These are phyloP conservation scores for Sarocladium strictum DNA, from an alignment of 2,329 filamentous ascomycete genomes.

Conservation along the genomic window DNA sequence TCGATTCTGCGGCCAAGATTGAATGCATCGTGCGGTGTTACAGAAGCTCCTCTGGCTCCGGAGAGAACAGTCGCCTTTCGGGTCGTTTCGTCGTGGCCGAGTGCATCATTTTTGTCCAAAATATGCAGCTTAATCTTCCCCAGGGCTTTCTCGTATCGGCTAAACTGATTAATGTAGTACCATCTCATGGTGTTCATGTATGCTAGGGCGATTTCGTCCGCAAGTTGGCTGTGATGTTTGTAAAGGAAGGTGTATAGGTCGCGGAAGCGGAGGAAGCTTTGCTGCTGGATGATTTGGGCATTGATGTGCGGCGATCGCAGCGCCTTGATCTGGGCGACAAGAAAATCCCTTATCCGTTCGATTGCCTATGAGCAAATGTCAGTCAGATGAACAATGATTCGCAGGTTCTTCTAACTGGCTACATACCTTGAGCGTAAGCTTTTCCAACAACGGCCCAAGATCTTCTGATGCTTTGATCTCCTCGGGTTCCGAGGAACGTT, in stretches of 20 bases:
- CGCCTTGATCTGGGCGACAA: conserved; percentile 91
- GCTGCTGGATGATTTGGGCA: conserved; percentile 92
- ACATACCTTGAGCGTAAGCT: conserved; percentile 71
- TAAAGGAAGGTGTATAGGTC: conserved; percentile 83
- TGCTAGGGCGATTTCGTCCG: conserved; percentile 83
- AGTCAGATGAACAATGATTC: not conserved
- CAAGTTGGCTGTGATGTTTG: conserved; percentile 73
- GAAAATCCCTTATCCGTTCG: conserved; percentile 87
- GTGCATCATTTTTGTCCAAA: conserved; percentile 75
- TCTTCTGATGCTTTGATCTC: conserved; percentile 75
- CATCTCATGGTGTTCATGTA: conserved; percentile 99
- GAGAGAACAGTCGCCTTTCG: conserved; percentile 58
- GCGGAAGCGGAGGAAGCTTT: conserved; percentile 82
- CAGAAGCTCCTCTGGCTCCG: conserved; percentile 37
- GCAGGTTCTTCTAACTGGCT: not conserved
- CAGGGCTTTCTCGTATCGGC: conserved; percentile 76
- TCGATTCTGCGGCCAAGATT: conserved; percentile 83
- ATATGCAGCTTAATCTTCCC: conserved; percentile 78
- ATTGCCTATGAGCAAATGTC: conserved; percentile 52
- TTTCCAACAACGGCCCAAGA: conserved; percentile 75
- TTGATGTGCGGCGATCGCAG: conserved; percentile 94
- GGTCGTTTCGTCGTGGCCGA: conserved; percentile 70
- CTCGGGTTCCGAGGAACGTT: conserved; percentile 53
- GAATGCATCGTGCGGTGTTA: conserved; percentile 73
- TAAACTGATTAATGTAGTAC: conserved; percentile 94